These are phyloP conservation scores for Cladosporium sp. DNA, from an alignment of 2,329 filamentous ascomycete species.

Conservation along the genomic window DNA sequence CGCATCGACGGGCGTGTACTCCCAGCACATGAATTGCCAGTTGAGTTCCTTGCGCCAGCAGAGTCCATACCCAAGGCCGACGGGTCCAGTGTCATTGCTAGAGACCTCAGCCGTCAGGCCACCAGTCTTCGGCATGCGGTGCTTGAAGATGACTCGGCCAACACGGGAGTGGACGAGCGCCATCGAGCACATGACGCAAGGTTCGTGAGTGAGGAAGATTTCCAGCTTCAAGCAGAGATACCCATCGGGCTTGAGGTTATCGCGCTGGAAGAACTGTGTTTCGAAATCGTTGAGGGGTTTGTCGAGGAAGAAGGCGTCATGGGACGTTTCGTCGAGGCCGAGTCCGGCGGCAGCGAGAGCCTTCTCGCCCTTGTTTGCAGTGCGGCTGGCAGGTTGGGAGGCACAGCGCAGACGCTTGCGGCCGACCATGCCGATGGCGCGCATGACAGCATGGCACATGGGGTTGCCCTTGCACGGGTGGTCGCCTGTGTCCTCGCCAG, in stretches of 20 bases:
- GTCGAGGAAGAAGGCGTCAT: constrained; percentile 64
- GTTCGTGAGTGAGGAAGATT: constrained; percentile 92
- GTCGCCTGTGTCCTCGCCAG: constrained; percentile 14
- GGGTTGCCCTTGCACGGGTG: constrained; percentile 61
- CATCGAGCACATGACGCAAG: constrained; percentile 96
- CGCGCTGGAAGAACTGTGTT: constrained; percentile 60
- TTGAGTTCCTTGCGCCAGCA: constrained; percentile 75
- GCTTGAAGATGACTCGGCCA: constrained; percentile 77
- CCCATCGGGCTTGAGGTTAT: constrained; percentile 70
- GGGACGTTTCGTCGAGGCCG: constrained; percentile 33
- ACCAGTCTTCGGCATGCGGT: constrained; percentile 77
- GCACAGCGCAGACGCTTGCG: constrained; percentile 49
- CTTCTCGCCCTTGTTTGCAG: constrained; percentile 34
- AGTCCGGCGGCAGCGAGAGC: constrained; percentile 37
- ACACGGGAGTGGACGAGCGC: constrained; percentile 92
- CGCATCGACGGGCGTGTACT: constrained; percentile 46
- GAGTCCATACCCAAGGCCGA: constrained; percentile 56
- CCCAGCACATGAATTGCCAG: constrained; percentile 82
- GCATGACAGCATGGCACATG: constrained; percentile 74
- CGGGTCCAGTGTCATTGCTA: constrained; percentile 38
- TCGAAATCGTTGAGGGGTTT: constrained; percentile 69
- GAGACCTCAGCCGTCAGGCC: constrained; percentile 72
- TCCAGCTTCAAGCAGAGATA: constrained; percentile 94
- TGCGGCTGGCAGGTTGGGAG: constrained; percentile 29
- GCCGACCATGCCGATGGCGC: constrained; percentile 81